phyloP scores from a whole-genome alignment of 2,329 filamentous ascomycete genomes.

The Pleurostoma richardsiae region DNA sequence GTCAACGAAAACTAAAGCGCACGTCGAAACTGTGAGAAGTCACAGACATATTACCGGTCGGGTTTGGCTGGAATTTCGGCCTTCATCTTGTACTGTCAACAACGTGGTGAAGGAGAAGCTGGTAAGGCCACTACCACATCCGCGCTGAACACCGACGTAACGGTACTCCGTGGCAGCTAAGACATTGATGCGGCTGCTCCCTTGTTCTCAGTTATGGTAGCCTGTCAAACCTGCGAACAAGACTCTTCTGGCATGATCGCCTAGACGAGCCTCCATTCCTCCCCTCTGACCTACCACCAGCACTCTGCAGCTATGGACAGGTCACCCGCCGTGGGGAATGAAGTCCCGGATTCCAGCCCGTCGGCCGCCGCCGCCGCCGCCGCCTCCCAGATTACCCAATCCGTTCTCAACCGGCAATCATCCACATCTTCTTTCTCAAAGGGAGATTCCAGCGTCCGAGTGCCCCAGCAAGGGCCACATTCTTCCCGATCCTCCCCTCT shows the following conservation, averaged over 20 bases:
- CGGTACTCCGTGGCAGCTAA: no score
- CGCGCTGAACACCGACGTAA: no score
- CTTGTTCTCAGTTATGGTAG: conserved; percentile 1
- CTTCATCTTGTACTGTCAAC: no score
- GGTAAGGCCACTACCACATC: no score
- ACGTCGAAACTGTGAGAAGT: no score
- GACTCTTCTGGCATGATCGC: conserved; percentile 15
- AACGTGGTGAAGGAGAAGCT: no score
- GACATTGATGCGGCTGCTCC: not conserved
- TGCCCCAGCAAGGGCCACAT: conserved; percentile 10
- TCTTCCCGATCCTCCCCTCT: conserved; percentile 23
- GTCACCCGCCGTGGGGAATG: conserved; percentile 22
- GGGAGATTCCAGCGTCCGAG: conserved; percentile 12
- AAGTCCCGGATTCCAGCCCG: conserved; percentile 13
- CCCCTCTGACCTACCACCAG: conserved; percentile 11
- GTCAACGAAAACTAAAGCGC: no score
- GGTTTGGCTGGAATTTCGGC: no score
- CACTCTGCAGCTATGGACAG: conserved; percentile 28
- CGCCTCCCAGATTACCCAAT: conserved; percentile 9
- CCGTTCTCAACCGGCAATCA: conserved; percentile 19
- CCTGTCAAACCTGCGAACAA: conserved; percentile 3
- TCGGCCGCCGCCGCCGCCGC: not conserved
- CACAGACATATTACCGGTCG: no score
- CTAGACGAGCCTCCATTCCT: conserved; percentile 16
- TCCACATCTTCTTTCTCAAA: conserved; percentile 14